A percentile compares a stretch with the other conserved stretches of the same genome.
Evolutionary conservation across 495 filamentous ascomycete genomes (phyloP).

Genomic region (Podospora sp.): DNA sequence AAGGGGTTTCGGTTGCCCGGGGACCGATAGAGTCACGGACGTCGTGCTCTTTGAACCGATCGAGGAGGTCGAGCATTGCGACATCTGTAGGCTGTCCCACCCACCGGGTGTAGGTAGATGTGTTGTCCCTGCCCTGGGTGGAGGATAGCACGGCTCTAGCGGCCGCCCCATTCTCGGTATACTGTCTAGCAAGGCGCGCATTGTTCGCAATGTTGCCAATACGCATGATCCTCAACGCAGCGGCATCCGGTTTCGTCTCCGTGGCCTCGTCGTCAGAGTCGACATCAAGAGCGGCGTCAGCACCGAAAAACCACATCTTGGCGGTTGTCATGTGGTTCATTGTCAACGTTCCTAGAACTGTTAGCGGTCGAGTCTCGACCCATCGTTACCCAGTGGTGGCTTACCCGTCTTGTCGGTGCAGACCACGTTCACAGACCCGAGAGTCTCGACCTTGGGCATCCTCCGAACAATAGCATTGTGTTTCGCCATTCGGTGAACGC

Average conservation of each 20-base stretch:
- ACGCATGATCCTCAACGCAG: constrained; percentile 76
- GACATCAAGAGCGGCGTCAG: constrained; percentile 69
- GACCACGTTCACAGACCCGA: constrained; percentile 98
- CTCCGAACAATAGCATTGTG: constrained; percentile 91
- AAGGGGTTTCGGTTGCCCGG: constrained; percentile 82
- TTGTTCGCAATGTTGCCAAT: constrained; percentile 98
- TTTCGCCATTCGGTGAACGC: constrained; percentile 92
- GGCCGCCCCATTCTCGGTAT: constrained; percentile 64
- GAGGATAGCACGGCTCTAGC: constrained; percentile 78
- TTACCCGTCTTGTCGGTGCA: constrained; percentile 95
- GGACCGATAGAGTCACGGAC: constrained; percentile 79
- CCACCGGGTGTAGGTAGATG: constrained; percentile 78
- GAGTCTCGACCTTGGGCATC: constrained; percentile 93
- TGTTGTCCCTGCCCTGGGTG: constrained; percentile 63
- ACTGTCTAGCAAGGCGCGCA: constrained; percentile 66
- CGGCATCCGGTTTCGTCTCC: constrained; percentile 64
- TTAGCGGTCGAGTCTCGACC: neutral
- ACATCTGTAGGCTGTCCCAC: constrained; percentile 97
- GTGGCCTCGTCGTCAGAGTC: constrained; percentile 66
- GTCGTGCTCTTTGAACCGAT: constrained; percentile 87
- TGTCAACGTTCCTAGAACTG: constrained; percentile 73
- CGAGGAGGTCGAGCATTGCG: constrained; percentile 87
- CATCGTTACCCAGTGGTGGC: neutral
- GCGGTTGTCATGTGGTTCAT: constrained; percentile 98
- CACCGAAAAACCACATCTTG: constrained; percentile 92